These are phyloP conservation scores for Trichomonascus vanleenenianus DNA, from an alignment of 805 yeast genomes.

Conservation along the genomic window DNA sequence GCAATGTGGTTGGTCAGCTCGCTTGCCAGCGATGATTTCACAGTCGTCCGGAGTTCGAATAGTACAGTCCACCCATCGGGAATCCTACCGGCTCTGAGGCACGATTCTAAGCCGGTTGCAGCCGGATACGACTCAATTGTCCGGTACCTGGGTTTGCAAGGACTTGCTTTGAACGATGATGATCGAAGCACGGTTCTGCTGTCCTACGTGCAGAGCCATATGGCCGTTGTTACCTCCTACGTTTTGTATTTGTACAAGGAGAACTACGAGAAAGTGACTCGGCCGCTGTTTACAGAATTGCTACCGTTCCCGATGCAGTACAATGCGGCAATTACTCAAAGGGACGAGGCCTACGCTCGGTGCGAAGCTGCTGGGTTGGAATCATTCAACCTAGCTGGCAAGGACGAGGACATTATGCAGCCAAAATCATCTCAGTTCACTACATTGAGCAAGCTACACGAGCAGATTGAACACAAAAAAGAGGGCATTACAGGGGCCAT, in stretches of 20 bases:
- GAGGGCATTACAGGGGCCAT: not conserved
- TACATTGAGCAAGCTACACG: not conserved
- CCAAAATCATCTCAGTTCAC: not conserved
- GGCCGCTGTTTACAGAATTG: slow-evolving; percentile 25
- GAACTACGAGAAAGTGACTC: slow-evolving; percentile 25
- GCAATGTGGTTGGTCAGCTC: slow-evolving; percentile 21
- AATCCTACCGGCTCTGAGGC: slow-evolving; percentile 23
- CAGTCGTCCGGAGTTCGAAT: slow-evolving; percentile 22
- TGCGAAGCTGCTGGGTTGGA: slow-evolving; percentile 11
- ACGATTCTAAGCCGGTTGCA: slow-evolving; percentile 7
- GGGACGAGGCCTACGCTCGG: slow-evolving; percentile 17
- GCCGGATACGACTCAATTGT: slow-evolving; percentile 24
- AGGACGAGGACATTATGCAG: not conserved
- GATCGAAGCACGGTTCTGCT: slow-evolving; percentile 14
- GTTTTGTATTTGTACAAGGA: slow-evolving; percentile 18
- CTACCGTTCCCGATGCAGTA: slow-evolving; percentile 33
- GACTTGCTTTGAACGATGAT: slow-evolving; percentile 10
- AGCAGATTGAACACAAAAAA: slow-evolving; percentile 1
- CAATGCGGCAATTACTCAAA: slow-evolving; percentile 23
- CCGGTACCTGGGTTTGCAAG: slow-evolving; percentile 10
- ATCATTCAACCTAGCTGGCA: not conserved
- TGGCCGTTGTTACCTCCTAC: slow-evolving; percentile 17
- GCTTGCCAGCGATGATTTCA: slow-evolving; percentile 7
- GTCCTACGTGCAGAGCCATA: slow-evolving; percentile 13
- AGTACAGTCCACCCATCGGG: slow-evolving; percentile 15